Percentiles rank a stretch among this genome's conserved stretches.
phyloP scores from a whole-genome alignment of 1,284 basidiomycete species.

The Pseudomicrostroma phylloplanum region DNA sequence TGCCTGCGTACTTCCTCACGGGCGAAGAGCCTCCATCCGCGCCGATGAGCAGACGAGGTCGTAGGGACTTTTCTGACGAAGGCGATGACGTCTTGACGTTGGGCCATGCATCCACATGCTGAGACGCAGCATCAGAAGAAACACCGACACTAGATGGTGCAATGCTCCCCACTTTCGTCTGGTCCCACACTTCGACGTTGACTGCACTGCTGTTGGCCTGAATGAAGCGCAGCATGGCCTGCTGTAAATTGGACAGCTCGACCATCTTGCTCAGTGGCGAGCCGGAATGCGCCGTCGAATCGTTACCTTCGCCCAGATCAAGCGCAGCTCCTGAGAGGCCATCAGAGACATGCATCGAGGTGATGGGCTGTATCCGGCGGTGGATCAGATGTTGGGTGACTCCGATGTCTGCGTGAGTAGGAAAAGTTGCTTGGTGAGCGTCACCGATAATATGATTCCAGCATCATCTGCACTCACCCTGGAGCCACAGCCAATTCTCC shows the following conservation, averaged over 20 bases:
- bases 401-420: conserved; percentile 12
- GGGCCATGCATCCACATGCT: conserved; percentile 42
- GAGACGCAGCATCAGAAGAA: conserved; percentile 9
- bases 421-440: conserved; percentile 15
- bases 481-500: conserved; percentile 44
- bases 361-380: conserved; percentile 31
- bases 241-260: conserved; percentile 45
- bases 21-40: conserved; percentile 95
- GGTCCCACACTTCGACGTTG: conserved; percentile 58
- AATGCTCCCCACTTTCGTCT: conserved; percentile 65
- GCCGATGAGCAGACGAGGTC: conserved; percentile 62
- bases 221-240: conserved; percentile 41
- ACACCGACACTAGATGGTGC: conserved; percentile 54
- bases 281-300: conserved; percentile 7
- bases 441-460: neutral
- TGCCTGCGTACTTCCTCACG: conserved; percentile 77
- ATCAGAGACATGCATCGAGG: conserved; percentile 47
- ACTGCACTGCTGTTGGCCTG: conserved; percentile 50
- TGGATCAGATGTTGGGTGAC: conserved; percentile 29
- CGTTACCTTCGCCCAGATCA: conserved; percentile 32
- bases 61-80: conserved; percentile 8
- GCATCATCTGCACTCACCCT: conserved; percentile 8
- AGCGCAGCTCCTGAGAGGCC: conserved; percentile 42
- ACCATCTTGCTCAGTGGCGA: conserved; percentile 42
- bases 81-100: conserved; percentile 9